Evolutionary conservation across 1,139 yeast genomes (phyloP).

Genomic region (Entelexis sorbosivorans): DNA sequence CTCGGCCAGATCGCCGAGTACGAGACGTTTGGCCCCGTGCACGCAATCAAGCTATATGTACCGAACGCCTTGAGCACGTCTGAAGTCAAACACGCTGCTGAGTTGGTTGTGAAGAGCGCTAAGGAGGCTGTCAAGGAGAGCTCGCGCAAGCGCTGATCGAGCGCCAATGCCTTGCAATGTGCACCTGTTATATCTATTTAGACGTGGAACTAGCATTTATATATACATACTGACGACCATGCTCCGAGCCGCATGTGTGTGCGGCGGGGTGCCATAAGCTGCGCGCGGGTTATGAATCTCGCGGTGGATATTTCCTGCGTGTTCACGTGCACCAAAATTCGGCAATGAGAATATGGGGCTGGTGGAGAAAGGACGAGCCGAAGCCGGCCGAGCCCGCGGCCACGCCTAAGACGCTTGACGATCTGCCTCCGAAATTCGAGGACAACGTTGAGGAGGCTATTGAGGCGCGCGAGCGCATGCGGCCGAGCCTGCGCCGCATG

Average conservation of each 20-base stretch:
- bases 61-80: conserved; percentile 43
- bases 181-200: not conserved
- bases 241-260: too few species aligned
- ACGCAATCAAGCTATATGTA: conserved; percentile 55
- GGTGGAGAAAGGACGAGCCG: conserved; percentile 21
- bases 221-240: not conserved
- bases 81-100: conserved; percentile 41
- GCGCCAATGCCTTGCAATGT: too few species aligned
- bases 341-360: conserved; percentile 24
- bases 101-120: conserved; percentile 12
- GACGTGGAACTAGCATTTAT: not conserved
- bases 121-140: conserved; percentile 10
- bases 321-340: not conserved
- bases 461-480: conserved; percentile 15
- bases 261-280: too few species aligned
- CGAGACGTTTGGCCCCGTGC: conserved; percentile 66
- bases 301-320: not conserved
- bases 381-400: conserved; percentile 1
- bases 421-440: conserved; percentile 30
- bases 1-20: conserved; percentile 59
- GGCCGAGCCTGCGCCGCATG: conserved; percentile 24
- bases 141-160: not conserved
- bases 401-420: conserved; percentile 26
- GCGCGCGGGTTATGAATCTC: too few species aligned
- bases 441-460: conserved; percentile 24